phyloP scores from a whole-genome alignment of 2,329 filamentous ascomycete genomes.

The Sclerotinia minor region DNA sequence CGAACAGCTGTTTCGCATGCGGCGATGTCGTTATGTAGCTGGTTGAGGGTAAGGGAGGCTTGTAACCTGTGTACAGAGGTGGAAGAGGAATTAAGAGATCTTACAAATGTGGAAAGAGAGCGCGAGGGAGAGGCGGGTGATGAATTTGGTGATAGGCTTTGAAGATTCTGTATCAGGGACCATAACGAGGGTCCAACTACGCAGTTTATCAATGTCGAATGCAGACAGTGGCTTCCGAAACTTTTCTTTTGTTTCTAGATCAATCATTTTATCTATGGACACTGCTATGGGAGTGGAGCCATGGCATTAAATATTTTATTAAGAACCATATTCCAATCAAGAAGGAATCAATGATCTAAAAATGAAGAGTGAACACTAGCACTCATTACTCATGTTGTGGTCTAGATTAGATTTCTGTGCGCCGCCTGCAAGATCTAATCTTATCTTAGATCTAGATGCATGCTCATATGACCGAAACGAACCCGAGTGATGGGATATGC shows the following conservation, averaged over 20 bases:
- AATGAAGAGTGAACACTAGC: background rate
- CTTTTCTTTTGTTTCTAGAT: background rate
- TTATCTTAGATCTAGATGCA: constrained; percentile 11
- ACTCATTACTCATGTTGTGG: background rate
- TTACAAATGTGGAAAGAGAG: constrained; percentile 5
- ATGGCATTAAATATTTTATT: background rate
- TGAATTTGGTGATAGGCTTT: background rate
- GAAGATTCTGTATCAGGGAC: background rate
- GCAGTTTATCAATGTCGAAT: background rate
- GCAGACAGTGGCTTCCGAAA: background rate
- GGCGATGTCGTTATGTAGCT: constrained; percentile 28
- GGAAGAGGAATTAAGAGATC: constrained; percentile 26
- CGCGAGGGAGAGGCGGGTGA: background rate
- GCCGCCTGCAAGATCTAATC: background rate
- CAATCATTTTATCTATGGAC: background rate
- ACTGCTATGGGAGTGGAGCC: background rate
- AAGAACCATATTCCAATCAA: background rate
- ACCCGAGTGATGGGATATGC: constrained; percentile 15
- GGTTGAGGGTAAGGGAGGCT: constrained; percentile 28
- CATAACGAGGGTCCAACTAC: background rate
- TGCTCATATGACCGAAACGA: constrained; percentile 4
- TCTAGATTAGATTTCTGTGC: background rate
- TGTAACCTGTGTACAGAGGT: constrained; percentile 23
- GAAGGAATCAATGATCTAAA: background rate
- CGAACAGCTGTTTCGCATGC: constrained; percentile 24